Base-by-base conservation (phyloP, 495 filamentous ascomycete genomes). In the Penicillium dipodomyicola region DNA sequence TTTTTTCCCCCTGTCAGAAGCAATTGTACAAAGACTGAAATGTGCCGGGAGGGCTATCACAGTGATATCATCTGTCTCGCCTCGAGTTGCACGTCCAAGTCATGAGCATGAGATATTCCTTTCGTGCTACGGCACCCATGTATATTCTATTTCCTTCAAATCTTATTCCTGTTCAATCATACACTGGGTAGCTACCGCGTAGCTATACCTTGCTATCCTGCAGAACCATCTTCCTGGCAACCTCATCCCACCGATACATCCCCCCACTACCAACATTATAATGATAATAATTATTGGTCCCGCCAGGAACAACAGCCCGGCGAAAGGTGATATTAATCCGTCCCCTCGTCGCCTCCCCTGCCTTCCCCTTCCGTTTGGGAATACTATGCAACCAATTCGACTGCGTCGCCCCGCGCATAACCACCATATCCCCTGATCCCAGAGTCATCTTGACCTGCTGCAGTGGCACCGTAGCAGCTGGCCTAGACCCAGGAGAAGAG, bases 311-410 rank as follows among this genome's bases (percentile, higher is more conserved):
- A 60, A 87, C 70, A 20, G 84, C 87, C 60, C 80, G 77, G 42
- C 87, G 72, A 63, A 90, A 88, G 4, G 89, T 91, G 59, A 90
- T 89, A 62, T 91, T 91, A 35, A 91, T 88, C 47, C 88, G 72
- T 12, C 86, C 88, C 22, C 67, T 74, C 30, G 80, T 76, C 11
- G 73, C 72, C 53, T 78, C 80, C 8, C 49, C 55, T 12, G 14
- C 35, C 44, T 72, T 75, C 32, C 82, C 83, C 40, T 82, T 77
- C 23, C 86, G 73, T 73, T 91, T 91, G 1, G 87, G 89, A n/a
- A 91, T 81, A 51, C 81, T 84, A 67, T 91, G 87, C 43, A 88
- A 68, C 87, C 88, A 91, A 63, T 83, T 80, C 27, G 78, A 62
- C 64, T 92, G 88, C 22, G 88, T 91, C 47, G 64, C 65, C 0